Percentiles rank a stretch among this genome's conserved stretches.
phyloP scores from a whole-genome alignment of 108 stramenopile species.

The Halocafeteria seosinensis region DNA sequence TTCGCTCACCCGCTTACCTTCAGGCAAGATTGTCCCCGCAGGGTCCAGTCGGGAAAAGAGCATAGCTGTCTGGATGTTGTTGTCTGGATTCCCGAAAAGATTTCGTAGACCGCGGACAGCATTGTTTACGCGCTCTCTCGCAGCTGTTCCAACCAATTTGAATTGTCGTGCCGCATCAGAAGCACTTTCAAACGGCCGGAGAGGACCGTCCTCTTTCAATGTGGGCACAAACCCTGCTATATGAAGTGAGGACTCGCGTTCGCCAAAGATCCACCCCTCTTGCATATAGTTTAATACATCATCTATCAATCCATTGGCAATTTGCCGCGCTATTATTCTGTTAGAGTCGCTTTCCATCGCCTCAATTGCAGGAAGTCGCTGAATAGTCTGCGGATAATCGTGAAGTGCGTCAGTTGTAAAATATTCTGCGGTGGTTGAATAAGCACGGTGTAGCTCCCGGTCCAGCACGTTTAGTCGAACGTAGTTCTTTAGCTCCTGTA shows the following conservation, averaged over 20 bases:
- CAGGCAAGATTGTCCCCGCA: neutral
- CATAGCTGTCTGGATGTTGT: neutral
- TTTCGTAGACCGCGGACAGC: neutral
- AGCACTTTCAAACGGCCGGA: neutral
- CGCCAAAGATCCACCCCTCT: constrained; percentile 51
- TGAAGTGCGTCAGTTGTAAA: constrained; percentile 32
- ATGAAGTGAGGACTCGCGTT: constrained; percentile 19
- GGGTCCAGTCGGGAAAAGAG: neutral
- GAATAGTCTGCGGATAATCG: constrained; percentile 29
- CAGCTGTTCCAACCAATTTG: neutral
- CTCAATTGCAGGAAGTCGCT: constrained; percentile 25
- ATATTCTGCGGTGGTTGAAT: constrained; percentile 15
- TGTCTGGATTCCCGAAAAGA: neutral
- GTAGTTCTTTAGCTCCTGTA: constrained; percentile 12
- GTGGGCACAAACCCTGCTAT: constrained; percentile 16
- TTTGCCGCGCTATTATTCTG: constrained; percentile 27
- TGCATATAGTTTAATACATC: constrained; percentile 46
- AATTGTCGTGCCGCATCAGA: constrained; percentile 10
- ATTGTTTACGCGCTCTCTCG: neutral
- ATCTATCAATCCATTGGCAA: constrained; percentile 30
- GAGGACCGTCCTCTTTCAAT: constrained; percentile 12
- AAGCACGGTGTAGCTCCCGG: constrained; percentile 37
- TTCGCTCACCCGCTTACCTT: no score
- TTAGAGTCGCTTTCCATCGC: constrained; percentile 35
- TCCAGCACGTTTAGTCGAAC: constrained; percentile 29